Evolutionary conservation across 2,329 filamentous ascomycete genomes (phyloP), one percentile per base, ranked within the genome.

Genomic region (Colletotrichum cuscutae): DNA sequence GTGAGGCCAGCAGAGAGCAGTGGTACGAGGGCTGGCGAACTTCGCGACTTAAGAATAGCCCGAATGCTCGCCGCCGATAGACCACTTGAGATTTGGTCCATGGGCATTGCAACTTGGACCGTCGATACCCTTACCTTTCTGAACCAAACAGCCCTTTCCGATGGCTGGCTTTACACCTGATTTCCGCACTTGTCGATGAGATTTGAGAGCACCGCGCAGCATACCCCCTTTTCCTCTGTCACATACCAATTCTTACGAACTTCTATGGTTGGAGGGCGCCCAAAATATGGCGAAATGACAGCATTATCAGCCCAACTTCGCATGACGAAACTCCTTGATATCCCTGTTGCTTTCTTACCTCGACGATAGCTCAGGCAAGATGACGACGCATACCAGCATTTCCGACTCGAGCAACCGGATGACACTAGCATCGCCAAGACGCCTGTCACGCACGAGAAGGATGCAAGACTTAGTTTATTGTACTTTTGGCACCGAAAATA

Each of bases 11-110:
- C 81, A 90, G 95, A 68, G 95, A 97, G 80, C 90, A 95, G 77
- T 98, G 95, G 94, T 98, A 98, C 78, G 96, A 98, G 83, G 92
- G 94, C 78, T 98, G 96, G 97, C 91, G 97, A 83, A 98, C 90
- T 9, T 92, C 86, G 82, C 86, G 90, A 68, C 87, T 92, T 76
- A 91, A 91, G 83, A 84, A 86, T 75, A 85, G 86, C 71, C 78
- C 83, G n/a, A 78, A 81, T 22, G 79, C 80, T 75, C 81, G 80
- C 71, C 80, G 79, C 60, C 77, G 81, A 78, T 84, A 79, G 77
- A 72, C 49, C 53, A 56, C 24, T 64, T 59, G 56, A 35, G 54
- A 57, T 19, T 62, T 66, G 58, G 46, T 60, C 24, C 32, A 22
- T 49, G 28, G 53, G 56, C 32, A 15, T 35, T 46, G 5, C 60